Evolutionary conservation across 164 flowering plant species (phyloP), one percentile per base, ranked within the genome.

Genomic region (Sedum album): DNA sequence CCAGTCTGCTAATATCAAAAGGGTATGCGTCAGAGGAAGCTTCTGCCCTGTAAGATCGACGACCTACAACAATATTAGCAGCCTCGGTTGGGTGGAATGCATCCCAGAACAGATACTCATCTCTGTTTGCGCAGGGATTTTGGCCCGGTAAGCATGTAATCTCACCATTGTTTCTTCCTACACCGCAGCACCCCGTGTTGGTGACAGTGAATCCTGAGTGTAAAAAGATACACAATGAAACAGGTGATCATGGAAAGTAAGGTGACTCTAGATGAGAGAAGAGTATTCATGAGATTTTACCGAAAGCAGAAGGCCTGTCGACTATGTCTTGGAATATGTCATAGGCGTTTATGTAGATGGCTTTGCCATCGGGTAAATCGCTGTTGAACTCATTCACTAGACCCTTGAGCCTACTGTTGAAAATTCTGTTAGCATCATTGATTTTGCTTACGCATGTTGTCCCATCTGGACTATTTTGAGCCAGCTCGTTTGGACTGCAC

Each of bases 91-190:
- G 96, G 71, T 92, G 97, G 49, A 83, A 92, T 10, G 96, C 94
- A 77, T 92, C 97, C 97, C 96, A 90, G 66, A 86, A 89, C 21
- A 88, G n/a, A 57, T 85, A 76, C 55, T 85, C 78, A 0, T 81
- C 68, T 68, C 97, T 81, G 68, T 86, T 87, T 14, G 0, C 69
- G 80, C 98, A 93, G 38, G 98, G 93, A 3, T 76, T 73, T 72
- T 87, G 95, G 0, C 68, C 21, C 1, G 96, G 98, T 2, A 90
- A 79, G 69, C 96, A 93, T 62, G 96, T 93, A 26, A 93, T 84
- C 76, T 88, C 88, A 1, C 98, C 96, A 35, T 87, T 87, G 83
- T 93, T 90, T 79, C 88, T 84, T 70, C 98, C 98, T 8, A 87
- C 85, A 0, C 98, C 96, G 67, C 98, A 93, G 73, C 98, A 93